Evolutionary conservation across 2,329 filamentous ascomycete species (phyloP), one percentile per base, ranked within the genome.

Genomic region (Ophiognomonia clavigignenti-juglandacearum): DNA sequence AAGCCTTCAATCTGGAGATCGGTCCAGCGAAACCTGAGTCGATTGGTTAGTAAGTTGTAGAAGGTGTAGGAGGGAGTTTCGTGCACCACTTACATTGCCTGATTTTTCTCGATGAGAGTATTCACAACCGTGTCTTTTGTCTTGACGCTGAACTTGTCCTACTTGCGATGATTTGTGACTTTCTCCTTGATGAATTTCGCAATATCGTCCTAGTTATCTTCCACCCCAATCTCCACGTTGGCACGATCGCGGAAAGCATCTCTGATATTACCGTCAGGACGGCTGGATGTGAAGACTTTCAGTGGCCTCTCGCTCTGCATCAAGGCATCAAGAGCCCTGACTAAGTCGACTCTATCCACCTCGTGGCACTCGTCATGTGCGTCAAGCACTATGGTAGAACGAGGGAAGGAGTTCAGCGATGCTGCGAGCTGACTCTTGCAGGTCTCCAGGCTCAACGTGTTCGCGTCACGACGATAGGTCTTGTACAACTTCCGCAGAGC

Each of bases 321-420:
- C 6, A 68, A 43, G 2, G 34, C 34, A 2, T 60, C 43, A 4
- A 69, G 46, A 0, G 43, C 24, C 8, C 60, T 46, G 18, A 66
- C 48, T 6, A 68, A 45, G 7, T 56, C 38, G 6, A 45, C 23
- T 11, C 65, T 58, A 3, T 53, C 49, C 5, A 47, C 37, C 4
- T 44, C 36, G 6, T 65, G 52, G 44, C 62, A 65, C 52, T 68
- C 65, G 41, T 68, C 65, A 34, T 67, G 41, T 20, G 64, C 65
- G 43, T 67, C 65, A 4, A 68, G 45, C 1, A 67, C 50, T 4
- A 68, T 48, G 1, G 58, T 66, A 4, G 61, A 62, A 13, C 53
- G 54, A 1, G 54, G 49, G 23, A 65, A 66, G 13, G 57, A 32
- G 18, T 63, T 55, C 8, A 62, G 36, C 1, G 57, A 58, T 7